Evolutionary conservation across 768 basidiomycete genomes (phyloP).

Genomic region (Leucogyrophana mollusca): DNA sequence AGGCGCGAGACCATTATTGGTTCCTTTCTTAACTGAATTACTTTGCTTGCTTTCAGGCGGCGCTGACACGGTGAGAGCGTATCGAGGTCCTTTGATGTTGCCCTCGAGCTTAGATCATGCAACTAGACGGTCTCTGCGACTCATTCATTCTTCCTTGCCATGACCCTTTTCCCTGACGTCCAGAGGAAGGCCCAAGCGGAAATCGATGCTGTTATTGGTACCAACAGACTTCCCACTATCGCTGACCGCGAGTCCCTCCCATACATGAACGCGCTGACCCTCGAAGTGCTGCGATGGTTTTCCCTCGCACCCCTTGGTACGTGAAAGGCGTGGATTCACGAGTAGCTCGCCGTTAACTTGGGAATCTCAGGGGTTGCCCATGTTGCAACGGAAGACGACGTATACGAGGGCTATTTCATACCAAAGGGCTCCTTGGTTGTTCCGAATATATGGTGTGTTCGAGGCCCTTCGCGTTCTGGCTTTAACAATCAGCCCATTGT

Average conservation of each 20-base stretch:
- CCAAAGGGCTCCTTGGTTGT: slow-evolving; percentile 33
- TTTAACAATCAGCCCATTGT: neutral
- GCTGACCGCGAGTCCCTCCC: slow-evolving; percentile 21
- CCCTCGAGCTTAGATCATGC: too few relatives aligned
- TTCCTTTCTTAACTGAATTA: neutral
- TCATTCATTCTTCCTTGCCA: slow-evolving; percentile 29
- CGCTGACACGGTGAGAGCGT: slow-evolving; percentile 16
- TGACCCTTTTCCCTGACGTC: slow-evolving; percentile 29
- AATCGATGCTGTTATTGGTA: slow-evolving; percentile 31
- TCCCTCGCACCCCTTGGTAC: slow-evolving; percentile 4
- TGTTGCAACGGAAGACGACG: slow-evolving; percentile 27
- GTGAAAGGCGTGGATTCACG: slow-evolving; percentile 1
- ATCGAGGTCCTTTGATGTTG: neutral
- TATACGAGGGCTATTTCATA: slow-evolving; percentile 29
- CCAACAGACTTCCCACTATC: slow-evolving; percentile 31
- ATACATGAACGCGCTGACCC: slow-evolving; percentile 10
- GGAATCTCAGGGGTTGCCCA: slow-evolving; percentile 24
- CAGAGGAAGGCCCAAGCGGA: slow-evolving; percentile 32
- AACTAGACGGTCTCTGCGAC: slow-evolving; percentile 26
- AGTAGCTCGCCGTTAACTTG: neutral
- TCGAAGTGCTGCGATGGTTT: slow-evolving; percentile 16
- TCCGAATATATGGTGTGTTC: slow-evolving; percentile 31
- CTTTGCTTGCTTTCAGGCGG: slow-evolving; percentile 6
- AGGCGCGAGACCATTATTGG: neutral
- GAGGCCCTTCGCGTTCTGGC: neutral